Evolutionary conservation across 768 basidiomycete genomes (phyloP).

Genomic region (Tricholoma flavovirens): DNA sequence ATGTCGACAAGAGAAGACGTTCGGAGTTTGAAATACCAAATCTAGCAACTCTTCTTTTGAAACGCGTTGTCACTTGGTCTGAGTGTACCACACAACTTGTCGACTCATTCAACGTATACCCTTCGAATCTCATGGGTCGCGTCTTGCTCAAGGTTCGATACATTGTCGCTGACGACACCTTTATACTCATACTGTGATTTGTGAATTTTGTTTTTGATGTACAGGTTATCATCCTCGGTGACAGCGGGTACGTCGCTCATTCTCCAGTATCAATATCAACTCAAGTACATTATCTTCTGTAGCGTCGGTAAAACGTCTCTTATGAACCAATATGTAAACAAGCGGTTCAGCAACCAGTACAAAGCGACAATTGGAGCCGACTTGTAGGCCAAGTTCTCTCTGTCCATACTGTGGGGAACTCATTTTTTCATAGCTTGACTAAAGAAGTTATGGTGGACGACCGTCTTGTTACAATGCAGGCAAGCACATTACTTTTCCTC

Average conservation of each 20-base stretch:
- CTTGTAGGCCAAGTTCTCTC: slow-evolving; percentile 56
- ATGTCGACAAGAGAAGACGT: slow-evolving; percentile 9
- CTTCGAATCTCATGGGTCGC: slow-evolving; percentile 58
- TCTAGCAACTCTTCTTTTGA: slow-evolving; percentile 14
- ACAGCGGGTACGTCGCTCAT: slow-evolving; percentile 72
- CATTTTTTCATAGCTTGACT: slow-evolving; percentile 58
- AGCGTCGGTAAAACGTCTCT: slow-evolving; percentile 99
- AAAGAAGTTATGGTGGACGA: slow-evolving; percentile 99
- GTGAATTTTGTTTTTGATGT: slow-evolving; percentile 1
- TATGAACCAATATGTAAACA: slow-evolving; percentile 99
- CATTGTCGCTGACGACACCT: not conserved
- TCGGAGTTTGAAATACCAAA: slow-evolving; percentile 40
- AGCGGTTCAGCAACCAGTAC: slow-evolving; percentile 99
- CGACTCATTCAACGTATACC: slow-evolving; percentile 17
- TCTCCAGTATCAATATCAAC: slow-evolving; percentile 9
- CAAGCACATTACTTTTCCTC: slow-evolving; percentile 20
- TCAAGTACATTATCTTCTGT: slow-evolving; percentile 13
- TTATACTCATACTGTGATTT: slow-evolving; percentile 5
- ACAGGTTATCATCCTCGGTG: slow-evolving; percentile 98
- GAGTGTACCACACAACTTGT: slow-evolving; percentile 11
- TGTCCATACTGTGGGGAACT: slow-evolving; percentile 15
- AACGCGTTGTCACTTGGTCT: slow-evolving; percentile 11
- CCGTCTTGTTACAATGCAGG: slow-evolving; percentile 98
- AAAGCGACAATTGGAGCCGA: slow-evolving; percentile 98
- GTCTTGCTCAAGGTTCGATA: slow-evolving; percentile 72